Evolutionary conservation across 2,329 filamentous ascomycete species (phyloP), one percentile per base, ranked within the genome.

Genomic region (Cytospora paraplurivora): DNA sequence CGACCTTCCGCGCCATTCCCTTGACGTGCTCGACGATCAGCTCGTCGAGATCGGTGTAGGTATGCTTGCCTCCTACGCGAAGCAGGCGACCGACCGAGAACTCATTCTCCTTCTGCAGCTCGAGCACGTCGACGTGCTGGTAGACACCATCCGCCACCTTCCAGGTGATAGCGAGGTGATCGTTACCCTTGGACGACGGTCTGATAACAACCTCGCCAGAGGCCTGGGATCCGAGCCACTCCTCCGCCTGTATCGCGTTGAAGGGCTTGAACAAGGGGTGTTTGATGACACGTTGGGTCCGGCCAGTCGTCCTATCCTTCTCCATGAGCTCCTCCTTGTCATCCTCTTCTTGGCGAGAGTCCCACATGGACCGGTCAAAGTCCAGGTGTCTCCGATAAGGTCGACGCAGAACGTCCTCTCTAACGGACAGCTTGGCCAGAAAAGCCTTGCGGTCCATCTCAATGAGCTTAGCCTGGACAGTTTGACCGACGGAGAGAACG

Each of bases 131-230:
- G 68, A 99, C 92, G 76, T 99, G 95, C 77, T 99, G 93, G 75
- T 93, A 99, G n/a, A 98, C 88, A 65, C 90, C 90, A 74, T 98
- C 93, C 1, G 92, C 90, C 15, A 99, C 93, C 80, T 99, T 99
- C 95, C 95, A 99, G 0, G 95, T 99, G 54, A 99, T 88, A 8
- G 94, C 93, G 62, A 99, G 82, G 79, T 99, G 95, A 75, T 99
- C 95, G 64, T 92, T 90, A 52, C 95, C 95, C 76, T 96, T 97
- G 34, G 93, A 97, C 0, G 93, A 97, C 4, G 95, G 94, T 52
- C 95, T 89, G 72, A 99, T 97, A 66, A 99, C 92, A 62, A 96
- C 90, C 75, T 98, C 95, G 56, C 95, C 95, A 7, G 88, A 83
- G 58, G 89, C 86, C 74, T 96, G 92, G 15, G 90, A 91, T 50